These are phyloP conservation scores for Ceratocystis diversiconidia DNA, from an alignment of 2,329 filamentous ascomycete genomes.

Conservation along the genomic window DNA sequence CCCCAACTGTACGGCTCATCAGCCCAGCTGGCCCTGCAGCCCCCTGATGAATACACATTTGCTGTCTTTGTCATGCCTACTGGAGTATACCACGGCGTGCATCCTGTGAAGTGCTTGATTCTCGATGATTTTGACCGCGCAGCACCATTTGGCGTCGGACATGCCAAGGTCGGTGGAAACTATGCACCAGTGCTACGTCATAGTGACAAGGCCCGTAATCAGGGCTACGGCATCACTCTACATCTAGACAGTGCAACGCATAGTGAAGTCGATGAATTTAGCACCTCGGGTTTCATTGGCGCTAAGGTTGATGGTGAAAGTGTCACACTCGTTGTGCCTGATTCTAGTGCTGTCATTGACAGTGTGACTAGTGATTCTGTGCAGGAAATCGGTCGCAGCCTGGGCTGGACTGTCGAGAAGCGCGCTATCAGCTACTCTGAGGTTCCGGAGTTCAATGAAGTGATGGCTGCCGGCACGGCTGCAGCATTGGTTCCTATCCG, in stretches of 20 bases:
- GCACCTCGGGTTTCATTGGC: slow-evolving; percentile 84
- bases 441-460: slow-evolving; percentile 46
- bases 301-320: slow-evolving; percentile 44
- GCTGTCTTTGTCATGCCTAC: slow-evolving; percentile 81
- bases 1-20: slow-evolving; percentile 77
- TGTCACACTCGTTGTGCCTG: slow-evolving; percentile 56
- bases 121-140: slow-evolving; percentile 88
- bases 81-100: slow-evolving; percentile 82
- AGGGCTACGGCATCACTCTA: slow-evolving; percentile 86
- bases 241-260: slow-evolving; percentile 78
- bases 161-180: slow-evolving; percentile 90
- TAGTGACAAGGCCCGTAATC: slow-evolving; percentile 63
- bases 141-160: slow-evolving; percentile 79
- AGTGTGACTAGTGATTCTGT: slow-evolving; percentile 72
- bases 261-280: slow-evolving; percentile 88
- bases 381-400: slow-evolving; percentile 57
- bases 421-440: slow-evolving; percentile 53
- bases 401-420: slow-evolving; percentile 75
- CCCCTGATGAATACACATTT: slow-evolving; percentile 87
- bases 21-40: slow-evolving; percentile 71
- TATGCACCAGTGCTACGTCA: slow-evolving; percentile 84
- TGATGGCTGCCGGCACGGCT: slow-evolving; percentile 85
- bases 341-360: slow-evolving; percentile 76
- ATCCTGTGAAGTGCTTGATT: slow-evolving; percentile 76
- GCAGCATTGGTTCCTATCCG: slow-evolving; percentile 83